These are phyloP conservation scores for Nematocida ausubeli DNA, from an alignment of 371 early-diverging fungal genomes.

Conservation along the genomic window DNA sequence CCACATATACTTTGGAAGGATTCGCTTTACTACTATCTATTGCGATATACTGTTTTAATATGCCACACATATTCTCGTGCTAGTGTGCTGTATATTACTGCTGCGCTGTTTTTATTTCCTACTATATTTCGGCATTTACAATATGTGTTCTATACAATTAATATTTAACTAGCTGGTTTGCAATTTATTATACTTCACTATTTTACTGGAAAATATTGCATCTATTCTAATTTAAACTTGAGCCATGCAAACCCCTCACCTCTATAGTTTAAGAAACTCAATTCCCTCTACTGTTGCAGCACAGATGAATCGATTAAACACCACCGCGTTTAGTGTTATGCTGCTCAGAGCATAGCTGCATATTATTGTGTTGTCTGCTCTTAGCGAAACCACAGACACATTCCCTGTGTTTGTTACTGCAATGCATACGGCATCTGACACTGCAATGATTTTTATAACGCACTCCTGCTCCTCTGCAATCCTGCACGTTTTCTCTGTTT, in stretches of 20 bases:
- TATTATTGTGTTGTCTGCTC: slow-evolving; percentile 13
- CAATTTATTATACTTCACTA: too few species aligned
- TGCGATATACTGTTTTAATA: too few species aligned
- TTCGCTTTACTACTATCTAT: too few species aligned
- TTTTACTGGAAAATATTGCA: too few species aligned
- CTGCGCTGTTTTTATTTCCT: too few species aligned
- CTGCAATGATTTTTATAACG: slow-evolving; percentile 23
- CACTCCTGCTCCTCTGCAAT: slow-evolving; percentile 1
- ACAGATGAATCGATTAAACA: slow-evolving; percentile 12
- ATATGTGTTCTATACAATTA: too few species aligned
- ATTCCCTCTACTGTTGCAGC: slow-evolving; percentile 41
- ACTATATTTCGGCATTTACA: too few species aligned
- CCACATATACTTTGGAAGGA: too few species aligned
- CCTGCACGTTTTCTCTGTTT: not conserved
- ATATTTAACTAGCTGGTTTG: too few species aligned
- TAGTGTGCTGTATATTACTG: too few species aligned
- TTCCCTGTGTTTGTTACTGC: slow-evolving; percentile 9
- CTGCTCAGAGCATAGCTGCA: not conserved
- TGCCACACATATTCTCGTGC: too few species aligned
- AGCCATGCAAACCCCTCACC: not conserved
- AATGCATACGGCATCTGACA: not conserved
- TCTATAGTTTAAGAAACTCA: slow-evolving; percentile 7
- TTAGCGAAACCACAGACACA: slow-evolving; percentile 4
- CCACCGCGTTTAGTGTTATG: slow-evolving; percentile 1
- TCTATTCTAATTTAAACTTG: too few species aligned